Conservation (phyloP, 192 early-diverging fungal genomes). For the Thoreauomyces humboldtii region DNA sequence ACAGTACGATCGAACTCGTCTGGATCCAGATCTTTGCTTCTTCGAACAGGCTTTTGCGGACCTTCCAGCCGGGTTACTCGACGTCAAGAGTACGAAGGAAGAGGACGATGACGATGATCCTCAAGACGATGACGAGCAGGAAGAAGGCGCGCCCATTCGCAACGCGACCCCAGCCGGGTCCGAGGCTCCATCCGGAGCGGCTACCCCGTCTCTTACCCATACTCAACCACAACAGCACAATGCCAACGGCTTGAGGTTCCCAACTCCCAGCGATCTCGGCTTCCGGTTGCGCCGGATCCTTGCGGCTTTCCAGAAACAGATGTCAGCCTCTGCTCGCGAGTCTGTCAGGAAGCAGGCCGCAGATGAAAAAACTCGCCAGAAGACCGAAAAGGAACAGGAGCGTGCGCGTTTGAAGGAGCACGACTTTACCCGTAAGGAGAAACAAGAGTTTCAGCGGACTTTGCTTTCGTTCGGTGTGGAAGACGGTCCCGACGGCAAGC, state of each 20-base stretch:
- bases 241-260: conserved; percentile 29
- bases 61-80: neutral
- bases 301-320: conserved; percentile 39
- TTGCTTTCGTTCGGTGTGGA: conserved; percentile 54
- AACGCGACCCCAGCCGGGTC: conserved; percentile 5
- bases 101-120: conserved; percentile 21
- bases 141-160: conserved; percentile 13
- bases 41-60: conserved; percentile 28
- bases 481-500: conserved; percentile 4
- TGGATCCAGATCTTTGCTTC: conserved; percentile 49
- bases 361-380: conserved; percentile 30
- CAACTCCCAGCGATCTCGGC: conserved; percentile 49
- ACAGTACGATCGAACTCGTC: conserved; percentile 49
- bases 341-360: conserved; percentile 33
- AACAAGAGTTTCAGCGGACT: conserved; percentile 50
- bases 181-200: conserved; percentile 21
- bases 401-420: conserved; percentile 32
- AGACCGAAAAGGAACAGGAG: conserved; percentile 43
- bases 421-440: conserved; percentile 48
- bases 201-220: conserved; percentile 15
- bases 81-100: conserved; percentile 4
- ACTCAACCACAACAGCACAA: neutral
- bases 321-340: conserved; percentile 34
- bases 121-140: conserved; percentile 27
- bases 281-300: conserved; percentile 46